A percentile compares a stretch with the other conserved stretches of the same genome.
Conservation (phyloP, 2,329 filamentous ascomycete genomes). For the Phoma sp. region DNA sequence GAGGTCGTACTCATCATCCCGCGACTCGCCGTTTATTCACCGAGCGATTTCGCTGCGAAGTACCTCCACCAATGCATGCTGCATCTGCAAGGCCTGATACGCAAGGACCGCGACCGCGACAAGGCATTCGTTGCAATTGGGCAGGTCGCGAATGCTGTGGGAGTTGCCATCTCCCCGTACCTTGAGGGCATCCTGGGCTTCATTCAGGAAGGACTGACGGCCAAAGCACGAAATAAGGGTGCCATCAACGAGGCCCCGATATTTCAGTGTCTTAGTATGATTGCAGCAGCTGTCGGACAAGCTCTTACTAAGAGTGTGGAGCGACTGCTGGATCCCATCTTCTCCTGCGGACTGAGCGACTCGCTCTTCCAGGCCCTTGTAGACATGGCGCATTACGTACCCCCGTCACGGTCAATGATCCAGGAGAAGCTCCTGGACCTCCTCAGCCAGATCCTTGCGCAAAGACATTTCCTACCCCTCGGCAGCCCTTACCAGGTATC, state of each 20-base stretch:
- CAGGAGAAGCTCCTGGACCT: slow-evolving; percentile 94
- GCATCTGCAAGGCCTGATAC: slow-evolving; percentile 90
- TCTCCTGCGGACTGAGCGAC: slow-evolving; percentile 92
- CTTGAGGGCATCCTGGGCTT: slow-evolving; percentile 93
- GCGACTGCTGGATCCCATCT: slow-evolving; percentile 91
- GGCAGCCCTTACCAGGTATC: slow-evolving; percentile 91
- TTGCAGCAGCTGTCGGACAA: slow-evolving; percentile 93
- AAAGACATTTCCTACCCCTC: slow-evolving; percentile 88
- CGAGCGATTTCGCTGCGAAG: slow-evolving; percentile 83
- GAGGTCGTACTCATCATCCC: slow-evolving; percentile 93
- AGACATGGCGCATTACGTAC: slow-evolving; percentile 99
- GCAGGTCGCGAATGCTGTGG: slow-evolving; percentile 94
- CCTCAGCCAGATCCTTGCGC: slow-evolving; percentile 91
- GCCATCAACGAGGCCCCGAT: slow-evolving; percentile 73
- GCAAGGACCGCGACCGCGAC: slow-evolving; percentile 89
- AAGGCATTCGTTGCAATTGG: slow-evolving; percentile 95
- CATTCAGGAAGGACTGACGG: slow-evolving; percentile 86
- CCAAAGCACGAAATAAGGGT: slow-evolving; percentile 73
- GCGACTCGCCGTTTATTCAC: slow-evolving; percentile 89
- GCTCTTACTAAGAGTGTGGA: slow-evolving; percentile 99
- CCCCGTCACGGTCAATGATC: slow-evolving; percentile 89
- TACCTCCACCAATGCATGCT: slow-evolving; percentile 98
- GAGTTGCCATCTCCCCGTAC: slow-evolving; percentile 92
- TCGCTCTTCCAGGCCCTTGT: slow-evolving; percentile 94
- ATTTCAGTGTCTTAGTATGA: slow-evolving; percentile 96